Base-by-base conservation (phyloP, 2,329 filamentous ascomycete species). In the Capronia coronata region DNA sequence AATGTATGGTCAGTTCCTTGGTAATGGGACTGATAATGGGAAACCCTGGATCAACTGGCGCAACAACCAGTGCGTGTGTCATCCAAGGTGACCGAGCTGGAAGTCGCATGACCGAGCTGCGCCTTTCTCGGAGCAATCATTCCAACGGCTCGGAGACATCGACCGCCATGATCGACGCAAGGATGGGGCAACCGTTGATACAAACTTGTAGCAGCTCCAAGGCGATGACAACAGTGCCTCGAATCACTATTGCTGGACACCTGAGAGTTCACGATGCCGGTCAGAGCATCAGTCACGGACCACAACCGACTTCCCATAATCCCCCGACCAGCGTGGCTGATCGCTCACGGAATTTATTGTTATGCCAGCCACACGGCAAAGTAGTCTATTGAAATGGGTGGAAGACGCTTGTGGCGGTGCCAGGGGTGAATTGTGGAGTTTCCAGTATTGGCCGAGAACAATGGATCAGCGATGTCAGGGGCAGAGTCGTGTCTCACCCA, bases 371-470 rank as follows among this genome's bases (percentile, higher is more conserved):
- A 29, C 25, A 19, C 30, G 23, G 25, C 2, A 21, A 35, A 19
- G 14, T 37, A 16, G 34, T 37, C 34, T 37, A 16, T 37, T 42
- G 51, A 30, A 49, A 46, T 49, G 50, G 42, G 52, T n/a, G 49
- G 35, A 49, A 38, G 18, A 27, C 10, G 32, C 30, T 30, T 46
- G 46, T 54, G 51, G 52, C 46, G 43, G 39, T 52, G 48, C 41
- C 14, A 52, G 45, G 48, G 35, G 46, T 27, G 18, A 34, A 22
- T 34, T 27, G 49, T 52, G 53, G 53, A 50, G 46, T 16, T n/a
- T 27, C 10, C 29, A 45, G 43, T 42, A 56, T 51, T 52, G 53
- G 54, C 51, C 54, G 50, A 56, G 54, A 56, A 51, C 47, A 34
- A 48, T 44, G 47, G 50, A 53, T 56, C 47, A 48, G 25, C 37